phyloP scores from a whole-genome alignment of 1,139 yeast genomes.

The Nakaseomyces uthaithaninus region DNA sequence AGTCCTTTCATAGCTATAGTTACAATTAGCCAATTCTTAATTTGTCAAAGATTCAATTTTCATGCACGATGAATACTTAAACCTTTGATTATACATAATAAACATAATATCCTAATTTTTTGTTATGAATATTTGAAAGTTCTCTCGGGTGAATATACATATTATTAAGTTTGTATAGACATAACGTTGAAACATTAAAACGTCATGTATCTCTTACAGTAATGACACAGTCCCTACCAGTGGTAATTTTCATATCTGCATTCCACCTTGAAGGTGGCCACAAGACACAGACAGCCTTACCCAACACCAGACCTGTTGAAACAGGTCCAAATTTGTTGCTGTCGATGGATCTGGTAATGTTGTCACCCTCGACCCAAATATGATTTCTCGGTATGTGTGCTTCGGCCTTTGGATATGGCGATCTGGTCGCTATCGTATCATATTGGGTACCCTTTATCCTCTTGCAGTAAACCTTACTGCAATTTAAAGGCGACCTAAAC shows the following conservation, averaged over 20 bases:
- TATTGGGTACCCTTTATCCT: constrained; percentile 70
- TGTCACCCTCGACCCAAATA: constrained; percentile 93
- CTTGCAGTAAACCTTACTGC: constrained; percentile 65
- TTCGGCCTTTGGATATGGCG: constrained; percentile 55
- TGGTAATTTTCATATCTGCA: constrained; percentile 18
- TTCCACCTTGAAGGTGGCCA: constrained; percentile 63
- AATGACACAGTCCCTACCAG: constrained; percentile 22
- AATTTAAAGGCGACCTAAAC: constrained; percentile 70
- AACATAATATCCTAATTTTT: too few species aligned
- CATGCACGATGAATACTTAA: too few species aligned
- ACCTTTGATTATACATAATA: too few species aligned
- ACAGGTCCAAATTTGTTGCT: constrained; percentile 82
- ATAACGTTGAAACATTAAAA: too few species aligned
- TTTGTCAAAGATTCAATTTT: too few species aligned
- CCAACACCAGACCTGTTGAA: constrained; percentile 67
- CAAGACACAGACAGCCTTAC: constrained; percentile 55
- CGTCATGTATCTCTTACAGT: constrained; percentile 6
- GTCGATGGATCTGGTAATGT: constrained; percentile 71
- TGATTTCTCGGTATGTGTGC: constrained; percentile 70
- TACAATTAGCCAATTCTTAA: too few species aligned
- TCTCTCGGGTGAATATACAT: constrained; percentile 2
- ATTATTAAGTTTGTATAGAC: constrained; percentile 9
- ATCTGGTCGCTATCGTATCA: constrained; percentile 52
- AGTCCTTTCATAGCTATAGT: background rate
- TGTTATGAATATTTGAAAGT: background rate